A percentile compares a stretch with the other conserved stretches of the same genome.
Conservation (phyloP, 371 early-diverging fungal genomes). For the Mortierella sp. region DNA sequence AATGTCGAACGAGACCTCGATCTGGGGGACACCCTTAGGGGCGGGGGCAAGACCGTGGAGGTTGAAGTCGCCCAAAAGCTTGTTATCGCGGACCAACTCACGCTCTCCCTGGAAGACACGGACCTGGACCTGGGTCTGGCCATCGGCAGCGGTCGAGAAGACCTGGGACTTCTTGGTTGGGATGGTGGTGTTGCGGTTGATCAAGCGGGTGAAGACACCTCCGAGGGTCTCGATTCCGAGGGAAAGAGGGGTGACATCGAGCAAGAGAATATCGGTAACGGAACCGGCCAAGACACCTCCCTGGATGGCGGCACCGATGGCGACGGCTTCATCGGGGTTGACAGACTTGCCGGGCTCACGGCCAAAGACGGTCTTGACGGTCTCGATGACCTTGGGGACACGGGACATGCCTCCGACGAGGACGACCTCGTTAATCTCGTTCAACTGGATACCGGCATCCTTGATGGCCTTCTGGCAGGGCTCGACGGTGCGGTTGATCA, state of each 20-base stretch:
- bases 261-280: conserved; percentile 93
- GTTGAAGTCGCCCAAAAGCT: conserved; percentile 97
- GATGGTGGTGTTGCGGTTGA: conserved; percentile 99
- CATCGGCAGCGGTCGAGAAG: conserved; percentile 99
- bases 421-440: conserved; percentile 95
- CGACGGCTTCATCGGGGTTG: conserved; percentile 99
- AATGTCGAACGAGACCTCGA: conserved; percentile 98
- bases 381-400: conserved; percentile 97
- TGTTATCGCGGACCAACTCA: conserved; percentile 97
- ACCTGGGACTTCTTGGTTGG: conserved; percentile 99
- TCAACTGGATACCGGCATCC: conserved; percentile 91
- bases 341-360: conserved; percentile 94
- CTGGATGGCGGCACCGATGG: conserved; percentile 99
- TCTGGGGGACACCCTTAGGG: conserved; percentile 94
- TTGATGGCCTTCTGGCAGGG: conserved; percentile 98
- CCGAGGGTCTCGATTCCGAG: conserved; percentile 98
- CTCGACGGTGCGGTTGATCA: conserved; percentile 91
- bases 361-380: conserved; percentile 93
- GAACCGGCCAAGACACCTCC: conserved; percentile 98
- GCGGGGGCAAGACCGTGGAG: conserved; percentile 90
- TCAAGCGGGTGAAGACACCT: conserved; percentile 97
- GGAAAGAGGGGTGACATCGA: conserved; percentile 99
- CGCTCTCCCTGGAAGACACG: conserved; percentile 99
- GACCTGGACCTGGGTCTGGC: conserved; percentile 98
- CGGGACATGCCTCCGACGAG: conserved; percentile 99